These are phyloP conservation scores for Flaveria sonorensis DNA, from an alignment of 129 eudicot species.

Conservation along the genomic window DNA sequence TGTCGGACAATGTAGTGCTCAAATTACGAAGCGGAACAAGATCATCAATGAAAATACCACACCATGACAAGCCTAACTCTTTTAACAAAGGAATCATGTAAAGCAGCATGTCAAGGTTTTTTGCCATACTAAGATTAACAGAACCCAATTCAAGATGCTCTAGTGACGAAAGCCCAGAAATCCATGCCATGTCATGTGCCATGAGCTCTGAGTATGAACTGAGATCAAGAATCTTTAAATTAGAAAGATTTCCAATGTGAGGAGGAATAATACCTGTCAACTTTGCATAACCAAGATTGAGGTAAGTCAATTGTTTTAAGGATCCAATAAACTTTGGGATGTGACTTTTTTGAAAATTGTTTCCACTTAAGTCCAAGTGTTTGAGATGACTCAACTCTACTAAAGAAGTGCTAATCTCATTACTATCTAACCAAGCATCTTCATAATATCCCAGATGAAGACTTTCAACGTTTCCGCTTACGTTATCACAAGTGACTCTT, in stretches of 20 bases:
- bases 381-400: slow-evolving; percentile 8
- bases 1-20: background rate
- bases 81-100: background rate
- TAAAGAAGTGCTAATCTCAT: background rate
- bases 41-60: background rate
- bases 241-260: background rate
- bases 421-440: background rate
- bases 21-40: background rate
- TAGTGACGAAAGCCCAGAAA: slow-evolving; percentile 3
- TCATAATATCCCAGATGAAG: background rate
- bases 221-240: background rate
- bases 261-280: background rate
- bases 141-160: background rate
- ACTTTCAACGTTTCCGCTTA: background rate
- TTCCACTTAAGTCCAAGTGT: background rate
- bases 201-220: background rate
- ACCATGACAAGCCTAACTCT: background rate
- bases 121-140: background rate
- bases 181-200: background rate
- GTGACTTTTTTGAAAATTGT: background rate
- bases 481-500: background rate
- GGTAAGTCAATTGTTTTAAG: background rate
- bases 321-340: slow-evolving; percentile 1
- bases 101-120: slow-evolving; percentile 4
- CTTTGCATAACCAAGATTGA: background rate